A percentile compares a stretch with the other conserved stretches of the same genome.
Evolutionary conservation across 257 asterid genomes (phyloP).

Genomic region (Paraleonurus japonicus): DNA sequence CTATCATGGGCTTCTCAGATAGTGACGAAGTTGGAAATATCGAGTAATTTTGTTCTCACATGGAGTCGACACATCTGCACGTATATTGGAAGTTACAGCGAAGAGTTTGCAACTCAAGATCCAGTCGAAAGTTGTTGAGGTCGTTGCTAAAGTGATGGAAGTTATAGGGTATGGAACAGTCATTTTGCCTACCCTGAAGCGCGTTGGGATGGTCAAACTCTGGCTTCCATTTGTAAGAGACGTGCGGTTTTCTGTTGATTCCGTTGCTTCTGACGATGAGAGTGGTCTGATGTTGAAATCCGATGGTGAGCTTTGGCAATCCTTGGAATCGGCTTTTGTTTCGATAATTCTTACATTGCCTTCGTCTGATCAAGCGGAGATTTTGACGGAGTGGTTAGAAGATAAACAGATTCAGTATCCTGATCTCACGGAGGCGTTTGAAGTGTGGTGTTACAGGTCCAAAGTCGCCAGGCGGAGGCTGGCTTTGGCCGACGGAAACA

Average conservation of each 20-base stretch:
- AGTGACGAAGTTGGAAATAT: slow-evolving; percentile 55
- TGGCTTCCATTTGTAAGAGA: slow-evolving; percentile 75
- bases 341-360: slow-evolving; percentile 74
- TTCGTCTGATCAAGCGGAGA: slow-evolving; percentile 66
- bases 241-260: slow-evolving; percentile 51
- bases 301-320: slow-evolving; percentile 73
- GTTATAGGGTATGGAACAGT: slow-evolving; percentile 60
- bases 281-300: slow-evolving; percentile 39
- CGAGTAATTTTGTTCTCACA: slow-evolving; percentile 46
- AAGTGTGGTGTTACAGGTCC: slow-evolving; percentile 90
- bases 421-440: slow-evolving; percentile 85
- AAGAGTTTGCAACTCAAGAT: slow-evolving; percentile 28
- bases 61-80: slow-evolving; percentile 68
- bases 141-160: slow-evolving; percentile 60
- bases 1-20: slow-evolving; percentile 77
- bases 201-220: slow-evolving; percentile 48
- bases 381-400: slow-evolving; percentile 72
- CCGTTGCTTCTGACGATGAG: slow-evolving; percentile 41
- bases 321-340: slow-evolving; percentile 74
- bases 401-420: slow-evolving; percentile 62
- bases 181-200: slow-evolving; percentile 47
- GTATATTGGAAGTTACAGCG: slow-evolving; percentile 40
- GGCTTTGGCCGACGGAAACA: slow-evolving; percentile 37
- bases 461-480: slow-evolving; percentile 74
- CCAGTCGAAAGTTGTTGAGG: slow-evolving; percentile 59